Evolutionary conservation across 1,284 basidiomycete genomes (phyloP).

Genomic region (Apiotrichum domesticum): DNA sequence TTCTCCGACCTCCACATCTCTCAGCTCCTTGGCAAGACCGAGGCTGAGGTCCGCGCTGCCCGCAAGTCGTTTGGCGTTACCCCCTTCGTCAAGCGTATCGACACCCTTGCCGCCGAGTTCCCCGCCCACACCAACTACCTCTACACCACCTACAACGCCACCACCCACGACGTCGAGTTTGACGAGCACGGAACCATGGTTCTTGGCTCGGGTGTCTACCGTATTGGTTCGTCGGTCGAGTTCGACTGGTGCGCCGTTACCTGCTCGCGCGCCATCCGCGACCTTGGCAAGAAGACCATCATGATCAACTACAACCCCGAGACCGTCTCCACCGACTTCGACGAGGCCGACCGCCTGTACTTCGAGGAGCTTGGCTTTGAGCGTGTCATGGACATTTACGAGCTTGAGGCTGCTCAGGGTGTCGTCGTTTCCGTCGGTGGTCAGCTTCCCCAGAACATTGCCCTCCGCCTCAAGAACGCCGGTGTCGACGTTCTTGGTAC

Average conservation of each 20-base stretch:
- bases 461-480: conserved; percentile 82
- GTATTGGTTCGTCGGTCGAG: conserved; percentile 96
- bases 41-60: conserved; percentile 71
- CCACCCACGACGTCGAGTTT: conserved; percentile 92
- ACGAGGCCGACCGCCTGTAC: conserved; percentile 97
- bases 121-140: conserved; percentile 99
- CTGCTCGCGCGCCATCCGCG: conserved; percentile 83
- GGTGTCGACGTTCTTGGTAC: conserved; percentile 94
- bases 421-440: conserved; percentile 96
- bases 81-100: conserved; percentile 98
- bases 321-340: conserved; percentile 98
- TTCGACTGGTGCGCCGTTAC: conserved; percentile 99
- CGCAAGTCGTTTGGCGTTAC: conserved; percentile 83
- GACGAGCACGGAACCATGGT: conserved; percentile 98
- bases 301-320: conserved; percentile 99
- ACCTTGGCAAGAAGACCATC: conserved; percentile 89
- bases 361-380: conserved; percentile 98
- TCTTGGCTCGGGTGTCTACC: conserved; percentile 96
- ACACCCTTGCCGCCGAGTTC: conserved; percentile 97
- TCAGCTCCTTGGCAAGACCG: conserved; percentile 61
- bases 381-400: conserved; percentile 99
- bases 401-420: conserved; percentile 85
- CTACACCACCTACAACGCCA: conserved; percentile 98
- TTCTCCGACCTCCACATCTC: conserved; percentile 94
- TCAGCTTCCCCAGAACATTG: conserved; percentile 98